Percentiles rank a stretch among this genome's conserved stretches.
Conservation (phyloP, 2,329 filamentous ascomycete genomes). For the Botryotinia calthae region DNA sequence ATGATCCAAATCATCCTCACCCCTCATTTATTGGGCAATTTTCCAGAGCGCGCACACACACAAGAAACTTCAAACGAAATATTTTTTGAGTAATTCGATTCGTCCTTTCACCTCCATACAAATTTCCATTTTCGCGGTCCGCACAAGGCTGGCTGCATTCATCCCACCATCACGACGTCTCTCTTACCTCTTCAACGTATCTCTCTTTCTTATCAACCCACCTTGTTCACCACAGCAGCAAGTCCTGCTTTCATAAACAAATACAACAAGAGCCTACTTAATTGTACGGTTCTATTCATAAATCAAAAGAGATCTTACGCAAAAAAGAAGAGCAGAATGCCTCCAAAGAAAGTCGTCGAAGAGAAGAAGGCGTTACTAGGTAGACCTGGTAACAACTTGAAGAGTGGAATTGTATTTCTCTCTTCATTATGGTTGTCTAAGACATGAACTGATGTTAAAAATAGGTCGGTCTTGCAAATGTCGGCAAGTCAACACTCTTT, state of each 20-base stretch:
- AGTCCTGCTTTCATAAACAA: slow-evolving; percentile 44
- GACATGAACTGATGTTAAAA: slow-evolving; percentile 5
- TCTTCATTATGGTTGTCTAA: slow-evolving; percentile 2
- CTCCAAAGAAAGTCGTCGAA: slow-evolving; percentile 87
- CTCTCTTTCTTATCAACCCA: slow-evolving; percentile 51
- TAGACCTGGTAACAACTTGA: slow-evolving; percentile 94
- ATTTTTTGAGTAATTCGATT: slow-evolving; percentile 12
- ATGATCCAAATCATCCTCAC: background rate
- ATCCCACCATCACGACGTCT: slow-evolving; percentile 34
- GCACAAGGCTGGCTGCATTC: slow-evolving; percentile 27
- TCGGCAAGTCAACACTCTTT: slow-evolving; percentile 99
- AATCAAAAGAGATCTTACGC: slow-evolving; percentile 56
- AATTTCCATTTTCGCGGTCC: slow-evolving; percentile 17
- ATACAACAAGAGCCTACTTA: slow-evolving; percentile 36
- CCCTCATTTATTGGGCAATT: background rate
- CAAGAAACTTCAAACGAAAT: slow-evolving; percentile 15
- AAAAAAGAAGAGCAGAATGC: slow-evolving; percentile 60
- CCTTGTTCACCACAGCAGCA: slow-evolving; percentile 52
- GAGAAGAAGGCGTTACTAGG: slow-evolving; percentile 97
- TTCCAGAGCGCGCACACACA: background rate
- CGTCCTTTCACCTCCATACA: background rate
- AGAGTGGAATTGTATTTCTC: slow-evolving; percentile 91
- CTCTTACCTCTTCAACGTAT: slow-evolving; percentile 40
- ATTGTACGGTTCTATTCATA: slow-evolving; percentile 41
- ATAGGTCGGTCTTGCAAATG: slow-evolving; percentile 96